Evolutionary conservation across 2,329 filamentous ascomycete species (phyloP).

Genomic region (Onygenales sp.): DNA sequence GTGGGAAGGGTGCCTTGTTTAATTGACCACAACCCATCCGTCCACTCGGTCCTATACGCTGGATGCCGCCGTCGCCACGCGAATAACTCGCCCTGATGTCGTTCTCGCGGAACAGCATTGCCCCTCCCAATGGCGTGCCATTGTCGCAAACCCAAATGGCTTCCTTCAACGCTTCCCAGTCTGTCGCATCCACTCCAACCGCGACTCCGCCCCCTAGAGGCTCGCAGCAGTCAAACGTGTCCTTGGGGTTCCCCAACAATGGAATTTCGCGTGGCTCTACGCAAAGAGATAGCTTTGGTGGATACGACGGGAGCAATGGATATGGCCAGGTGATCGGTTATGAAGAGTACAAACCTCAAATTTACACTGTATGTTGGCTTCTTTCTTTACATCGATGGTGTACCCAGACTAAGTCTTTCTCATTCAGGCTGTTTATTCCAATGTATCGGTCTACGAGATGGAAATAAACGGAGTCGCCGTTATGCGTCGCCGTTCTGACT

Average conservation of each 20-base stretch:
- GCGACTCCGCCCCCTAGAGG: slow-evolving; percentile 34
- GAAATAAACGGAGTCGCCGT: slow-evolving; percentile 87
- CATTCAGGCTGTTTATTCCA: slow-evolving; percentile 24
- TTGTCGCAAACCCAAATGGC: slow-evolving; percentile 32
- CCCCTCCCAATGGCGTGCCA: slow-evolving; percentile 27
- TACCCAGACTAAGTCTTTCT: not conserved
- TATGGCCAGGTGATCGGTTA: slow-evolving; percentile 28
- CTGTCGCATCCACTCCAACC: slow-evolving; percentile 35
- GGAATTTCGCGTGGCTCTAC: slow-evolving; percentile 23
- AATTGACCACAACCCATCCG: not conserved
- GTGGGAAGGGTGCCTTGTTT: not conserved
- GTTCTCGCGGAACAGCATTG: slow-evolving; percentile 30
- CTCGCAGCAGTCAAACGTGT: slow-evolving; percentile 34
- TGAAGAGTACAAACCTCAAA: slow-evolving; percentile 35
- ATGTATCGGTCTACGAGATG: slow-evolving; percentile 97
- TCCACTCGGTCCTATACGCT: not conserved
- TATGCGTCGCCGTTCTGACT: slow-evolving; percentile 90
- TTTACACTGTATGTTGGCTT: slow-evolving; percentile 33
- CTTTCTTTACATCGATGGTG: not conserved
- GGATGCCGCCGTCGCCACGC: not conserved
- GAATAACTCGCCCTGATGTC: slow-evolving; percentile 21
- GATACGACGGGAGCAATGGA: slow-evolving; percentile 33
- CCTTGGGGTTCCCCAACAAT: slow-evolving; percentile 29
- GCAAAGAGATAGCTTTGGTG: slow-evolving; percentile 25
- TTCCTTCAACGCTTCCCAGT: slow-evolving; percentile 36